phyloP scores from a whole-genome alignment of 345 rosid genomes.

The Conringia planisiliqua region DNA sequence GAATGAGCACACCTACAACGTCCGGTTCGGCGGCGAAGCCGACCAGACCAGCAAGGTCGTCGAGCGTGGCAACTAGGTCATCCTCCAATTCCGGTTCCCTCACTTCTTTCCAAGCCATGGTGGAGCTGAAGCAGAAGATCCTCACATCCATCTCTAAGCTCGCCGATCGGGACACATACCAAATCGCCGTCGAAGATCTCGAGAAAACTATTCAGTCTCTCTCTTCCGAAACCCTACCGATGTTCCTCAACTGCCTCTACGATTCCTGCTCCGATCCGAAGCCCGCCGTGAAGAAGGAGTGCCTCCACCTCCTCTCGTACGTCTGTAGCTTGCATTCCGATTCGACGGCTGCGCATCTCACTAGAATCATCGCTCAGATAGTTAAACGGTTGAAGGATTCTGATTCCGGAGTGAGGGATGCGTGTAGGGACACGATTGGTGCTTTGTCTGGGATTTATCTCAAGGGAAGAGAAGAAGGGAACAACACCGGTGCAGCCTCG shows the following conservation, averaged over 20 bases:
- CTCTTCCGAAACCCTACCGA: constrained; percentile 71
- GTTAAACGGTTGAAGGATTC: constrained; percentile 77
- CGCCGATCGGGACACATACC: constrained; percentile 92
- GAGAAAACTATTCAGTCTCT: constrained; percentile 63
- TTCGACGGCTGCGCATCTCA: constrained; percentile 62
- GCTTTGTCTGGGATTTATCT: constrained; percentile 62
- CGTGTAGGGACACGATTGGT: constrained; percentile 87
- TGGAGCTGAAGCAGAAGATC: constrained; percentile 85
- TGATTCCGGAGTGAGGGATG: constrained; percentile 92
- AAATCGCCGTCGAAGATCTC: constrained; percentile 92
- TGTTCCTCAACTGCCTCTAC: constrained; percentile 86
- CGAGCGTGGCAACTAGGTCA: constrained; percentile 37
- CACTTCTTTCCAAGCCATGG: constrained; percentile 88
- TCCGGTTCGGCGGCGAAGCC: constrained; percentile 44
- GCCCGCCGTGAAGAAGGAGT: constrained; percentile 86
- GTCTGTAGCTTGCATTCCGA: constrained; percentile 61
- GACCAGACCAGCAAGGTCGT: constrained; percentile 35
- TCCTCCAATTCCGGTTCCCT: constrained; percentile 52
- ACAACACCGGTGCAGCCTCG: constrained; percentile 32
- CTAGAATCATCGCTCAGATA: constrained; percentile 65
- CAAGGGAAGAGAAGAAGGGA: constrained; percentile 47
- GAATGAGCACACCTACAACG: constrained; percentile 46
- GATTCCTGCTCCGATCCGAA: constrained; percentile 83
- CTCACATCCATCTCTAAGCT: constrained; percentile 86
- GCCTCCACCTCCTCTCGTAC: constrained; percentile 62